Conservation (phyloP, 2,329 filamentous ascomycete species). For the Colletotrichum trifolii region DNA sequence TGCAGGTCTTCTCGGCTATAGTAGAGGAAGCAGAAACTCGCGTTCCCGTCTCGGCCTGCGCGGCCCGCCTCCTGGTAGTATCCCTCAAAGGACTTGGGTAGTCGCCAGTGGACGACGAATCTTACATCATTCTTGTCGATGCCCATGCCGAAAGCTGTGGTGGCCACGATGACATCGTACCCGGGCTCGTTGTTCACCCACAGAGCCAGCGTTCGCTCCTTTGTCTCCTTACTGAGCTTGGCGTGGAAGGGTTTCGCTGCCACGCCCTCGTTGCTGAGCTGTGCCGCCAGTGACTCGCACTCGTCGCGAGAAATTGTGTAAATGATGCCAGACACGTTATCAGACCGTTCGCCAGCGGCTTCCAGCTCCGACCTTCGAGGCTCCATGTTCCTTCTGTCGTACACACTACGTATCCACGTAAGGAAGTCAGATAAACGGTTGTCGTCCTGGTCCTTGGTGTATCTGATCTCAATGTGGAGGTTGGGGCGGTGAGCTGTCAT, state of each 20-base stretch:
- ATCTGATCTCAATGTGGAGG: conserved; percentile 90
- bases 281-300: conserved; percentile 76
- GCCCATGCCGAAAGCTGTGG: conserved; percentile 97
- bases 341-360: conserved; percentile 62
- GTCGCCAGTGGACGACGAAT: conserved; percentile 94
- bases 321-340: conserved; percentile 80
- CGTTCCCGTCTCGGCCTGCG: conserved; percentile 89
- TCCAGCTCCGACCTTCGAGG: conserved; percentile 69
- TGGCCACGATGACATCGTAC: conserved; percentile 94
- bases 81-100: conserved; percentile 93
- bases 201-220: conserved; percentile 75
- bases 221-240: conserved; percentile 73
- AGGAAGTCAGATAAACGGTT: conserved; percentile 79
- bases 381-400: conserved; percentile 72
- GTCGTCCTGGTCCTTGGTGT: conserved; percentile 80
- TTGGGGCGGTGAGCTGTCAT: conserved; percentile 88
- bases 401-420: conserved; percentile 78
- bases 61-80: conserved; percentile 97
- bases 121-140: conserved; percentile 96
- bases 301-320: conserved; percentile 82
- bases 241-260: conserved; percentile 80
- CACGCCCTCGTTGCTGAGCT: conserved; percentile 74
- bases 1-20: conserved; percentile 91
- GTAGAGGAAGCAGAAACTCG: conserved; percentile 87
- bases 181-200: conserved; percentile 80